These are phyloP conservation scores for Comarum palustre DNA, from an alignment of 306 rosid species.

Conservation along the genomic window DNA sequence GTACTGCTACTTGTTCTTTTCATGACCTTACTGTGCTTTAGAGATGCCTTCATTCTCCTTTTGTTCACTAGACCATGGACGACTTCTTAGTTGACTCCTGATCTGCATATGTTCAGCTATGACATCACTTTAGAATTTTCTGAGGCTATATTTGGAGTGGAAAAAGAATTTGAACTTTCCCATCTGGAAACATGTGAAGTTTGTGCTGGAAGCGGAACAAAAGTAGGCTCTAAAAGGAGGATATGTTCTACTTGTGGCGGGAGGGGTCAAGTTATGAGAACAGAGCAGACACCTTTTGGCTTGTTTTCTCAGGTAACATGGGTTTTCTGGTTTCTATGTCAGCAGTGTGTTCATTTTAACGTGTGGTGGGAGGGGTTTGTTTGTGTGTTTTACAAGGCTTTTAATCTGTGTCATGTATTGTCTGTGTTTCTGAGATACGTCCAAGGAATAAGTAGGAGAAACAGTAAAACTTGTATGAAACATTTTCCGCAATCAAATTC, in stretches of 20 bases:
- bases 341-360: constrained; percentile 6
- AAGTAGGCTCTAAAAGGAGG: constrained; percentile 78
- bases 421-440: not conserved
- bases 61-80: constrained; percentile 16
- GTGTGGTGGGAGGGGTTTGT: too few species aligned
- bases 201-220: constrained; percentile 85
- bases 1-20: not conserved
- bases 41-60: constrained; percentile 3
- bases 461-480: not conserved
- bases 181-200: constrained; percentile 94
- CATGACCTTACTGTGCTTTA: not conserved
- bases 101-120: constrained; percentile 63
- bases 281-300: constrained; percentile 99
- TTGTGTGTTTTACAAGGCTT: not conserved
- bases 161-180: constrained; percentile 87
- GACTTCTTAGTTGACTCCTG: constrained; percentile 27
- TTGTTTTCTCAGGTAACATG: constrained; percentile 84
- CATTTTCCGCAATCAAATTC: not conserved
- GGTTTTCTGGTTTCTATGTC: constrained; percentile 19
- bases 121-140: constrained; percentile 78
- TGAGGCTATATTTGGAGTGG: constrained; percentile 88
- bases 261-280: constrained; percentile 99
- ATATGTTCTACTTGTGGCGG: constrained; percentile 98
- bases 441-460: not conserved
- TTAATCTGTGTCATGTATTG: not conserved